Base-by-base conservation (phyloP, 345 rosid species). In the Gossypium sturtianum region DNA sequence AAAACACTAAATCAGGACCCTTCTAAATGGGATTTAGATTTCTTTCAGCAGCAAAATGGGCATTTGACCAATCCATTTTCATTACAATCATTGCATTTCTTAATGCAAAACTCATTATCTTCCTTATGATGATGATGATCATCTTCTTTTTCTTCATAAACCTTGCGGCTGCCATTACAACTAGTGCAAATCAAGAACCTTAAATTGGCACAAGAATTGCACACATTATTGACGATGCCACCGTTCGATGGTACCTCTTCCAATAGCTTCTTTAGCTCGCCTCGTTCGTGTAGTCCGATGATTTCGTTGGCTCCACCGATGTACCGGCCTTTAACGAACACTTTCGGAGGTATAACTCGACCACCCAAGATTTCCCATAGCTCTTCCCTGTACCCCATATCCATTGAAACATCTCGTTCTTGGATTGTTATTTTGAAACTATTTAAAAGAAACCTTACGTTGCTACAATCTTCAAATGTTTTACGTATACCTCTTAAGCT, bases 251-350 rank as follows among this genome's bases (percentile, higher is more conserved):
- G 83, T 3, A 85, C 75, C 23, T 88, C 93, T 78, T 83, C 78
- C 25, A 93, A 71, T 48, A 90, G 90, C 78, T 85, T 90, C 87
- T 81, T 90, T 25, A 93, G 91, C 87, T 86, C 88, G 17, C 98
- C 97, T 75, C 84, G 91, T 70, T 94, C 96, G 58, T 92, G 92
- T 80, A 94, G 75, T 12, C 77, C 62, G 19, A 87, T 79, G 27
- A 89, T 97, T 81, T 91, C 89, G 25, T 91, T 93, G 7, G 97
- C 96, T 78, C 97, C 97, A 23, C 98, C 98, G 20, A 94, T 80
- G 82, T 83, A 88, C 75, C 85, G 89, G 64, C 97, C 98, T 72
- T 71, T 87, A 12, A 95, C 73, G 81, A 94, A 94, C 53, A 94
- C 85, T 83, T 83, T 87, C 7, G 98, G 98, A 43, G 96, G 89